Evolutionary conservation across 2,329 filamentous ascomycete species (phyloP).

Genomic region (Coniosporium tulheliwenetii): DNA sequence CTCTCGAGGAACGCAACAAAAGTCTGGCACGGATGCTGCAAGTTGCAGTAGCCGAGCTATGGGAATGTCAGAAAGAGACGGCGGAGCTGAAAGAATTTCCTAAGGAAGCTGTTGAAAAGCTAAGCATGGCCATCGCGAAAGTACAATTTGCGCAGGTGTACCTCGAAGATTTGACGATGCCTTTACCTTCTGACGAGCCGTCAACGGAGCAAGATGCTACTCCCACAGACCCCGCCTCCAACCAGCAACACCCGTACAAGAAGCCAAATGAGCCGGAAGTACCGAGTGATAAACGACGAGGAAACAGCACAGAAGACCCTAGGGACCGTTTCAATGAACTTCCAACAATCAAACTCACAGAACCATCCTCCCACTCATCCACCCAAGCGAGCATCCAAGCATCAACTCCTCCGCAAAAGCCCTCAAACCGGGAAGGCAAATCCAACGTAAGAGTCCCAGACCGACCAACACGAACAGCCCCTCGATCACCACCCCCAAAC

Average conservation of each 20-base stretch:
- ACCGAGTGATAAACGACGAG: not conserved
- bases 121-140: constrained; percentile 32
- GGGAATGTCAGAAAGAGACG: constrained; percentile 39
- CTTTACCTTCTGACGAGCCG: constrained; percentile 22
- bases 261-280: not conserved
- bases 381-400: not conserved
- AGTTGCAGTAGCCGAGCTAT: constrained; percentile 47
- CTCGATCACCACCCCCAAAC: constrained; percentile 32
- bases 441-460: not conserved
- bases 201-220: not conserved
- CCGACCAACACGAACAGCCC: constrained; percentile 1
- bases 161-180: constrained; percentile 28
- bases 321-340: not conserved
- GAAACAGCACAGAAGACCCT: not conserved
- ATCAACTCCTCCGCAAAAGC: not conserved
- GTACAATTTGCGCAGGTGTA: constrained; percentile 36
- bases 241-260: not conserved
- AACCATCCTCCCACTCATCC: not conserved
- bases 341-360: not conserved
- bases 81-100: constrained; percentile 18
- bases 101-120: constrained; percentile 20
- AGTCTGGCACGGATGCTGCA: constrained; percentile 54
- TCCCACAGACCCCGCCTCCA: not conserved
- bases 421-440: not conserved
- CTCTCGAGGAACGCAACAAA: constrained; percentile 49